A percentile compares a stretch with the other conserved stretches of the same genome.
These are phyloP conservation scores for Phytophthora nicotianae DNA, from an alignment of 352 stramenopile genomes.

Conservation along the genomic window DNA sequence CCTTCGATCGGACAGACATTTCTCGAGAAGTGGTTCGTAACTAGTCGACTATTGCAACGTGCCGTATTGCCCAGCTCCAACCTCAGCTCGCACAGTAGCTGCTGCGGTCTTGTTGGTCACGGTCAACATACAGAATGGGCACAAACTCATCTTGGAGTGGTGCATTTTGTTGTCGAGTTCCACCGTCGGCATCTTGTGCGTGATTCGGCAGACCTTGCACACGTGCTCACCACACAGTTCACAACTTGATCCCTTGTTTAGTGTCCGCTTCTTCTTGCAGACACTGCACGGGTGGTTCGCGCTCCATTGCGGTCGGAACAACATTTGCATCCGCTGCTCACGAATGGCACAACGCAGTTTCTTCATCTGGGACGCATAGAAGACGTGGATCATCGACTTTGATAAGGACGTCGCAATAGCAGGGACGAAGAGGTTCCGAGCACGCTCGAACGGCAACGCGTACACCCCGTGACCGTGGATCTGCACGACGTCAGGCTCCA, in stretches of 20 bases:
- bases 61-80: conserved; percentile 27
- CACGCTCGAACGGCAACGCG: conserved; percentile 26
- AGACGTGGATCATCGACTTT: conserved; percentile 34
- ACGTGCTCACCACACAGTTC: conserved; percentile 31
- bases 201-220: conserved; percentile 31
- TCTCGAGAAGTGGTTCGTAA: conserved; percentile 9
- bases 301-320: conserved; percentile 23
- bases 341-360: conserved; percentile 24
- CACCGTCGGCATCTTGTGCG: conserved; percentile 29
- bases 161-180: conserved; percentile 36
- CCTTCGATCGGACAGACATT: conserved; percentile 30
- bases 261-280: conserved; percentile 35
- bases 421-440: conserved; percentile 26
- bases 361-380: conserved; percentile 34
- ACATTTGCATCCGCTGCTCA: conserved; percentile 28
- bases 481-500: conserved; percentile 25
- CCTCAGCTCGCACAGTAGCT: conserved; percentile 23
- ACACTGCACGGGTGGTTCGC: conserved; percentile 23
- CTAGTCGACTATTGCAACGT: conserved; percentile 17
- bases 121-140: conserved; percentile 23
- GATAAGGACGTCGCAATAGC: conserved; percentile 27
- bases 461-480: conserved; percentile 32
- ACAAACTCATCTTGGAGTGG: conserved; percentile 26
- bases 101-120: conserved; percentile 26
- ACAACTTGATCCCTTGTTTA: conserved; percentile 30